A percentile compares a stretch with the other conserved stretches of the same genome.
Conservation (phyloP, 257 asterid genomes). For the Agastache rugosa region DNA sequence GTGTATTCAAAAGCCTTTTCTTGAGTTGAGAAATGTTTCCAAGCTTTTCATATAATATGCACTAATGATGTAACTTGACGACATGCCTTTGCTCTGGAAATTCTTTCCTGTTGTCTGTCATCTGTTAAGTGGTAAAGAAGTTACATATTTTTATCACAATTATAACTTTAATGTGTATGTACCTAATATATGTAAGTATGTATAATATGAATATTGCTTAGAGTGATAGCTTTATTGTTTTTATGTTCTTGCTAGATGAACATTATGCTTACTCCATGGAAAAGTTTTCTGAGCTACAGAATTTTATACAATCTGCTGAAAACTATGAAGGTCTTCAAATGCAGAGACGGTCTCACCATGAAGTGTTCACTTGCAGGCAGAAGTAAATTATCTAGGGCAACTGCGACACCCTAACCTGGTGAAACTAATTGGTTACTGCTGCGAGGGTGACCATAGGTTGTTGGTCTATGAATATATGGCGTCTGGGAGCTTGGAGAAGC, state of each 20-base stretch:
- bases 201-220: neutral
- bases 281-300: neutral
- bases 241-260: neutral
- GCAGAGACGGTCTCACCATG: constrained; percentile 35
- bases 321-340: neutral
- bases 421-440: constrained; percentile 90
- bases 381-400: constrained; percentile 90
- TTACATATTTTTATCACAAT: neutral
- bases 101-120: neutral
- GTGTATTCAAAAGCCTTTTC: neutral
- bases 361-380: constrained; percentile 68
- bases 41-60: neutral
- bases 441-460: constrained; percentile 84
- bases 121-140: constrained; percentile 1
- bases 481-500: constrained; percentile 91
- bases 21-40: neutral
- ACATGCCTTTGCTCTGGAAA: constrained; percentile 7
- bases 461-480: constrained; percentile 96
- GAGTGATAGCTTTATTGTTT: neutral
- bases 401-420: constrained; percentile 84
- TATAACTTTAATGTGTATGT: neutral
- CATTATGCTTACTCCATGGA: neutral
- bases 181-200: neutral
- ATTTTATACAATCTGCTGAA: neutral
- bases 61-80: constrained; percentile 1